Evolutionary conservation across 306 rosid species (phyloP), one percentile per base, ranked within the genome.

Genomic region (Aeschynomene evenia): DNA sequence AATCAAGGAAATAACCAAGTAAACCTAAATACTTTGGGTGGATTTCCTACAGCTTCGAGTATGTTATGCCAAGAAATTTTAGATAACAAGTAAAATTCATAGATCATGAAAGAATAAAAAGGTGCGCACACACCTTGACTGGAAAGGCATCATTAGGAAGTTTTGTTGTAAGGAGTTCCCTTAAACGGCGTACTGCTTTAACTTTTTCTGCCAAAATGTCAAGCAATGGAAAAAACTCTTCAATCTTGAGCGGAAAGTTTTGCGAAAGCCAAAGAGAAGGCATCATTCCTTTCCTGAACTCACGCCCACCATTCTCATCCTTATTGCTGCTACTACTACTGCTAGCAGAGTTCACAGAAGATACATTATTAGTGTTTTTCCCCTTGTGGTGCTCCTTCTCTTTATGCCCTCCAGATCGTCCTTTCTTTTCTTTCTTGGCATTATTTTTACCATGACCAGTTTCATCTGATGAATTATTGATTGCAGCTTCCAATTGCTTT

Each of bases 121-220:
- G 9, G 63, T n/a, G n/a, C n/a, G n/a, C 20, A 49, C 85, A 62
- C 55, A 94, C 98, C 98, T 85, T 94, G 72, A 94, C 97, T 0
- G 98, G 98, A 85, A 94, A 94, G 53, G 90, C 82, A 46, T 87
- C 97, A 82, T 82, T 64, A 40, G 98, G 97, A 76, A 94, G 97
- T 73, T 84, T 90, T 14, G 98, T 90, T 34, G 95, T 88, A 45
- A 94, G 95, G 67, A 94, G 86, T 64, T 94, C 98, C 75, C 98
- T 90, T 46, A 90, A 79, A 24, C 98, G 86, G 0, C 96, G 97
- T 7, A 88, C 81, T 4, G 97, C 97, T 86, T 90, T 94, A 72
- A 94, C 92, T 84, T 82, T 94, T 51, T 90, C 86, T 0, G 96
- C 94, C 71, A 93, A 85, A 80, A 93, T 90, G 78, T 93, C 98